Evolutionary conservation across 768 basidiomycete genomes (phyloP), one percentile per base, ranked within the genome.

Genomic region (Obba rivulosa): DNA sequence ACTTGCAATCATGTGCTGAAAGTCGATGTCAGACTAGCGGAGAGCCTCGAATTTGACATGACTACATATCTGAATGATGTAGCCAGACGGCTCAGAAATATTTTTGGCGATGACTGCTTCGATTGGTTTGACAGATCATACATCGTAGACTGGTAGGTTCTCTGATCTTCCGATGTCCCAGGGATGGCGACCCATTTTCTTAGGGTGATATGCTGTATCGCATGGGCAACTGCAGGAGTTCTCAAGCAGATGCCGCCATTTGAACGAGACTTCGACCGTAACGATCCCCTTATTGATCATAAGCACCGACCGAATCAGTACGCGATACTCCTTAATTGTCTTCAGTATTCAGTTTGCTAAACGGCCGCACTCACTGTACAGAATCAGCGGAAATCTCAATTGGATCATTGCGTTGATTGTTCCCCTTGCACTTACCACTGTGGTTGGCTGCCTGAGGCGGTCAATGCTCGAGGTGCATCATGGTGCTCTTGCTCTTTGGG

Each of bases 381-480:
- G 82, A 57, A 71, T 85, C 13, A 62, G 72, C 39, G 73, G 78
- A 8, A 47, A 59, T 31, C 49, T 75, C 31, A 83, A 81, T 43
- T 67, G 72, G 46, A 59, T 66, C 22, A 49, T 80, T 24, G 73
- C 80, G 2, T 65, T 79, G 24, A 63, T 71, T 36, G 54, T 76
- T 5, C 82, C 84, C 1, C 56, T 74, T 34, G 53, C 61, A 2
- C 51, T 76, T 14, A 62, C 77, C n/a, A 40, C 61, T 2, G 45
- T 66, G 3, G 55, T 66, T 8, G 76, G 77, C 0, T 48, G 64
- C 16, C 50, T 70, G 16, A 72, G 71, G 34, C 60, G 66, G 9
- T 82, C 82, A 4, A 57, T 75, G 2, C 57, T 77, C 13, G 69
- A 77, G 37, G 66, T 82, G 13, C 81, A 85, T 55, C 82, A 86